Conservation (phyloP, 2,329 filamentous ascomycete species). For the Emmonsiellopsis sp. region DNA sequence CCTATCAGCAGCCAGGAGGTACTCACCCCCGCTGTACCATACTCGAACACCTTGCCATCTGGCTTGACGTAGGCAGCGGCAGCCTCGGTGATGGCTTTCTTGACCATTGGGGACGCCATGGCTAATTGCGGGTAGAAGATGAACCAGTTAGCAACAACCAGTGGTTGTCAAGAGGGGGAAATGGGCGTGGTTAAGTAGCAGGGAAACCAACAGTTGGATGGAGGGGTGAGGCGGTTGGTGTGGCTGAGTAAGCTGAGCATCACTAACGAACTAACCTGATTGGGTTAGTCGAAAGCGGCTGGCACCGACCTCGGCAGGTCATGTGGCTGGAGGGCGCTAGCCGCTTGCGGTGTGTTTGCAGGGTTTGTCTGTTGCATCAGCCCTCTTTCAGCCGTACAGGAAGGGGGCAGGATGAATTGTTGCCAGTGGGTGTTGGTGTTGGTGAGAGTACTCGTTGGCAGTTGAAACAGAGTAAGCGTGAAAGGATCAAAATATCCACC, state of each 20-base stretch:
- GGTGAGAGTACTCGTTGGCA: not conserved
- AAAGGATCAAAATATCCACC: not conserved
- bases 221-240: not conserved
- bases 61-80: slow-evolving; percentile 43
- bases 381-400: not conserved
- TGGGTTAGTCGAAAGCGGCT: no score
- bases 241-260: not conserved
- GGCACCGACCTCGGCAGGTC: no score
- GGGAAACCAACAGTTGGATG: not conserved
- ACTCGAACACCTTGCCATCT: slow-evolving; percentile 44
- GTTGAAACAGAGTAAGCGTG: not conserved
- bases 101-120: slow-evolving; percentile 35
- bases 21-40: slow-evolving; percentile 54
- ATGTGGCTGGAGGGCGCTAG: not conserved
- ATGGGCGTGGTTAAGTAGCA: not conserved
- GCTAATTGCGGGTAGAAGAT: slow-evolving; percentile 4
- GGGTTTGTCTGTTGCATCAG: not conserved
- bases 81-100: slow-evolving; percentile 38
- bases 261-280: no score
- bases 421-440: not conserved
- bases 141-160: not conserved
- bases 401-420: not conserved
- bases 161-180: not conserved
- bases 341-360: not conserved
- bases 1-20: not conserved